Evolutionary conservation across 2,329 filamentous ascomycete species (phyloP).

Genomic region (Penicillium decumbens): DNA sequence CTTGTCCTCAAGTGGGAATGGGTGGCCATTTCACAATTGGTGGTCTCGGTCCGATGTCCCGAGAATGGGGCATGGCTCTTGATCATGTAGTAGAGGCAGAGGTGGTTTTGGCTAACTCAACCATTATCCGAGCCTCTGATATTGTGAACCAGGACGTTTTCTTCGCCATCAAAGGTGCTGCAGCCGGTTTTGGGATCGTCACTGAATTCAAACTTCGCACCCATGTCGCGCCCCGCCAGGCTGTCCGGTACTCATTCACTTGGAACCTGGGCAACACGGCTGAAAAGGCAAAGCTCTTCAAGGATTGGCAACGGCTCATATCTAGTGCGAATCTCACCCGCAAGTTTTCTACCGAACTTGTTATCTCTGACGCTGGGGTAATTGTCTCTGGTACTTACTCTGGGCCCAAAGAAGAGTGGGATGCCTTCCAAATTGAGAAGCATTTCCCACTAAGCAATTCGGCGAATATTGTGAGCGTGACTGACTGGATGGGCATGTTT

Average conservation of each 20-base stretch:
- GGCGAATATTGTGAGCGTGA: slow-evolving; percentile 22
- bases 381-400: slow-evolving; percentile 60
- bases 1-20: slow-evolving; percentile 37
- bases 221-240: slow-evolving; percentile 37
- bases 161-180: slow-evolving; percentile 37
- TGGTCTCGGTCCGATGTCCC: slow-evolving; percentile 39
- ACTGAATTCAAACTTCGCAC: slow-evolving; percentile 40
- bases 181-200: slow-evolving; percentile 37
- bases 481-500: slow-evolving; percentile 30
- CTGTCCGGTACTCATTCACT: slow-evolving; percentile 57
- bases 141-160: slow-evolving; percentile 32
- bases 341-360: slow-evolving; percentile 56
- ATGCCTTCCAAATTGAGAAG: slow-evolving; percentile 33
- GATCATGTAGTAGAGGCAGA: slow-evolving; percentile 49
- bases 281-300: slow-evolving; percentile 50
- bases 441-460: slow-evolving; percentile 22
- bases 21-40: slow-evolving; percentile 43
- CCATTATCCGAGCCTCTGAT: slow-evolving; percentile 28
- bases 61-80: slow-evolving; percentile 50
- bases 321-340: slow-evolving; percentile 53
- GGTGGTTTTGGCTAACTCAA: slow-evolving; percentile 45
- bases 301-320: slow-evolving; percentile 56
- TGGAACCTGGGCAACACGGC: slow-evolving; percentile 48
- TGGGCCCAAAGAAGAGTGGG: slow-evolving; percentile 55
- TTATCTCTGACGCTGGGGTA: slow-evolving; percentile 51